Evolutionary conservation across 2,329 filamentous ascomycete genomes (phyloP), one percentile per base, ranked within the genome.

Genomic region (Aspergillus eucalypticola): DNA sequence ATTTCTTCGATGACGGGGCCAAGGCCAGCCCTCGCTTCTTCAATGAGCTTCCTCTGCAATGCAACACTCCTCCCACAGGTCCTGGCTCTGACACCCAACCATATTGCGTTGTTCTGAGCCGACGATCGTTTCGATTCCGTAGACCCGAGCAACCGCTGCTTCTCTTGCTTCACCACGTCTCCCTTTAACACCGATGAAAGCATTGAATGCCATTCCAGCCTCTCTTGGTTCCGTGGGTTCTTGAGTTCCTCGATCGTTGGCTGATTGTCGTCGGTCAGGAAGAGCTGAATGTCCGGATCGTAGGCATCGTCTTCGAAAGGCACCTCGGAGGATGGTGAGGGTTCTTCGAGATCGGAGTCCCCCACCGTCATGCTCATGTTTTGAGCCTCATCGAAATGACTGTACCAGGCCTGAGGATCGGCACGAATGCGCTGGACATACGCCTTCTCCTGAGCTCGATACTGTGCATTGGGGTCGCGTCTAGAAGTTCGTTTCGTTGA

Each of bases 171-270:
- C 60, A 99, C 94, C 8, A 99, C 95, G 75, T 99, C 95, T 66
- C 95, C 95, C 1, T 93, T 97, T 66, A 99, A 80, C 3, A 99
- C 95, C 13, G 94, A 96, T 61, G 94, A 91, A 59, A 99, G 80
- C 95, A 99, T 99, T 3, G 92, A 92, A 77, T 99, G 93, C 95
- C 95, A 99, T 77, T 99, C 95, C 23, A 99, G 82, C 48, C 94
- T 84, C 76, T 98, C 95, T 62, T 93, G 85, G 71, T 93, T 97
- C 64, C 88, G 87, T 1, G 92, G 90, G 68, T 97, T 90, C 75
- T 90, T 90, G 55, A 98, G 78, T 74, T 99, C 95, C 70, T 98
- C 95, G 23, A 91, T 84, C 3, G 91, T 95, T 0, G 93, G 93
- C 69, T 95, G 90, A 66, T 92, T 86, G 66, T 95, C 90, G 69